phyloP scores from a whole-genome alignment of 202 grass and related monocot genomes.

The Zoysia matrella region DNA sequence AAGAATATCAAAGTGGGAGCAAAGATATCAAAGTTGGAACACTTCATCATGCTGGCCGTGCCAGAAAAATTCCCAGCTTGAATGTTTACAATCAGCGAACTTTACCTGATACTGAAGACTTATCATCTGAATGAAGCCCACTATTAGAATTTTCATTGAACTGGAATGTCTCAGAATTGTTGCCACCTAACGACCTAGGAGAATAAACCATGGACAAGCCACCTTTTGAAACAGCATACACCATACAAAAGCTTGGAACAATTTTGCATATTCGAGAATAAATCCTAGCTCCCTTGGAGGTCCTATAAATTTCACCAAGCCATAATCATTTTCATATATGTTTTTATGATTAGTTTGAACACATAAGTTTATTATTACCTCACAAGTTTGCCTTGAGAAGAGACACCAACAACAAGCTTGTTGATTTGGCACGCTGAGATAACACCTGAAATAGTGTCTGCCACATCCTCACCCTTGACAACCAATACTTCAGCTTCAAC shows the following conservation, averaged over 20 bases:
- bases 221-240: slow-evolving; percentile 64
- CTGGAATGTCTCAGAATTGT: slow-evolving; percentile 29
- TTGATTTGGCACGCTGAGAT: slow-evolving; percentile 48
- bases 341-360: slow-evolving; percentile 19
- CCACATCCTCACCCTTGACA: slow-evolving; percentile 60
- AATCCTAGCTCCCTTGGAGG: slow-evolving; percentile 35
- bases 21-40: slow-evolving; percentile 7
- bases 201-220: slow-evolving; percentile 54
- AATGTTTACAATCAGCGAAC: neutral
- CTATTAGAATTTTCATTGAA: slow-evolving; percentile 30
- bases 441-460: slow-evolving; percentile 58
- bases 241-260: slow-evolving; percentile 60
- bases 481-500: slow-evolving; percentile 61
- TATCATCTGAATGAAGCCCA: slow-evolving; percentile 41
- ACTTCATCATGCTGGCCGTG: slow-evolving; percentile 20
- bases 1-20: slow-evolving; percentile 13
- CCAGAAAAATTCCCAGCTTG: neutral
- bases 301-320: slow-evolving; percentile 48
- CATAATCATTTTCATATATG: slow-evolving; percentile 22
- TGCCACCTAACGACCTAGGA: slow-evolving; percentile 38
- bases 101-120: slow-evolving; percentile 51
- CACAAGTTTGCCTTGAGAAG: slow-evolving; percentile 41
- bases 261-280: slow-evolving; percentile 55
- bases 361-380: slow-evolving; percentile 44
- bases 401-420: slow-evolving; percentile 62